Base-by-base conservation (phyloP, 139 green algal species). In the Chara braunii region DNA sequence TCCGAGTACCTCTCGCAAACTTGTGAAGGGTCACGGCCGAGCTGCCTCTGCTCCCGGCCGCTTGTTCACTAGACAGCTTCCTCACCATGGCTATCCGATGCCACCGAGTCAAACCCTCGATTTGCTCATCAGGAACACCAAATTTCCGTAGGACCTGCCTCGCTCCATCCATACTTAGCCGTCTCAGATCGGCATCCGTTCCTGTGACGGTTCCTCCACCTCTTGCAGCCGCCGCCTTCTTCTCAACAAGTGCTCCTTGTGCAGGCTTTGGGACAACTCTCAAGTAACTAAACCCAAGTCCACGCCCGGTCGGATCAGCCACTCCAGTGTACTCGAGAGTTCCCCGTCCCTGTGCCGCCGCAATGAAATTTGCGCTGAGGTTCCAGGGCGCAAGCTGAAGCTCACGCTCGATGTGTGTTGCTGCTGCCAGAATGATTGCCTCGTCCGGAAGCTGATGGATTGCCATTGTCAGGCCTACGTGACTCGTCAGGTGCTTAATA, bases 221-320 rank as follows among this genome's bases (percentile, higher is more conserved):
- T 29, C 45, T 50, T 24, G 50, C 63, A 71, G 60, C n/a, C 64
- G 44, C 66, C 36, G 23, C 29, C 37, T 70, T 64, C 11, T 72
- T 74, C 40, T 63, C 43, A 34, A 29, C 40, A 44, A 63, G 14
- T 43, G 14, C 22, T 8, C 34, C 11, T 28, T 57, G 26, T 43
- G 63, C 63, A 11, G 60, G 26, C 64, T 70, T 72, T 11, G 61
- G 23, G 22, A 37, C 36, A 1, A 55, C 12, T 0, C 75, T 51
- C 9, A 83, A 70, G 60, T 80, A 93, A 11, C 71, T 82, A 70
- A 86, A 88, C 22, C 82, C 86, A 35, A 65, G 51, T 24, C 86
- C 86, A 3, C 86, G 72, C 6, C 85, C 86, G 0, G 81, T 87
- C n/a, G 85, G 85, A 58, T 91, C 86, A 2, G 73, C 86, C 0